Evolutionary conservation across 345 rosid species (phyloP), one percentile per base, ranked within the genome.

Genomic region (Populus simonii): DNA sequence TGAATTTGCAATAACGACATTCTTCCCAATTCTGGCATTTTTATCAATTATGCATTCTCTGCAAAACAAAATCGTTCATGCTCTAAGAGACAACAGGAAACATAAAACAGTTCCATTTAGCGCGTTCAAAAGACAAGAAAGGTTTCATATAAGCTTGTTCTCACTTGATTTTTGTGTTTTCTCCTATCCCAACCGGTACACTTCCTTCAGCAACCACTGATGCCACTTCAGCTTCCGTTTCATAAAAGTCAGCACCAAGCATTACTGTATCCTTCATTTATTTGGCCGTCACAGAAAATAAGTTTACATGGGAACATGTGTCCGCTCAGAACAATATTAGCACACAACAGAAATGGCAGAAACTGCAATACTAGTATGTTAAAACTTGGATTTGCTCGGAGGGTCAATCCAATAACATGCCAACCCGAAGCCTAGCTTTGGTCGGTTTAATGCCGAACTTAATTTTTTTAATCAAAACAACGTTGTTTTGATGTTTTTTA

Each of bases 41-140:
- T 95, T 95, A 88, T 95, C 97, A 70, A 95, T 92, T 80, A 95
- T 95, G 91, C 98, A 95, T 29, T 88, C 93, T 72, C 99, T 95
- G 87, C 77, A 78, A 67, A 78, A 74, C 51, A 80, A 55, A 39
- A 41, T 41, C 12, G 47, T 10, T 41, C 22, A 68, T 38, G 23
- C 27, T 15, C 6, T 71, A 66, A 82, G 75, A 62, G 59, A 6
- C 59, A 22, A 51, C 74, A 73, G 16, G 27, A 78, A 71, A 39
- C 17, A 8, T 11, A 8, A 49, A 53, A 70, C 41, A 11, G 22
- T 9, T 27, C 8, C 53, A 35, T 76, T 6, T 67, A 68, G 80
- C 16, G 18, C 47, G 11, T 16, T 45, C 25, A 13, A 33, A 57
- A 70, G 66, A 69, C 25, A 13, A 36, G 8, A 17, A 38, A 51